Evolutionary conservation across 441 rosid species (phyloP).

Genomic region (Biscutella laevigata): DNA sequence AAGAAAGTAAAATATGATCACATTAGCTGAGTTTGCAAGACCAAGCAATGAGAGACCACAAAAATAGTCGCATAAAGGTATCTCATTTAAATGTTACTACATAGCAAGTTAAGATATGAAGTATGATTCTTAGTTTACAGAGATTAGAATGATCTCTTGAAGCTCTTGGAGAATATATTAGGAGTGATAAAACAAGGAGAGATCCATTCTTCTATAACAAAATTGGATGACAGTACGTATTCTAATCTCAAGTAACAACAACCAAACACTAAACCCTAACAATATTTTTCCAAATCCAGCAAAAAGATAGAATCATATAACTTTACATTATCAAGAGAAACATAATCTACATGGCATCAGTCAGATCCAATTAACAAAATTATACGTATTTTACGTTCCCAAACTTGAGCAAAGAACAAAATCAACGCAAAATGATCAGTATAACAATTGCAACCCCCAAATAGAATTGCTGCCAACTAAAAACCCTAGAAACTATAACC

Average conservation of each 20-base stretch:
- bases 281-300: not conserved
- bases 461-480: not conserved
- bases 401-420: conserved; percentile 7
- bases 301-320: not conserved
- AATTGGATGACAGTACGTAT: not conserved
- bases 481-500: not conserved
- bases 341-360: not conserved
- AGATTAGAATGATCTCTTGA: not conserved
- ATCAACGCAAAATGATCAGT: no score
- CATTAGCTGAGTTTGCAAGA: not conserved
- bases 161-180: not conserved
- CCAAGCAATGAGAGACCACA: not conserved
- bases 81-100: not conserved
- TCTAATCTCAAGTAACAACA: not conserved
- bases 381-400: not conserved
- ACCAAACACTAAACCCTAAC: conserved; percentile 13
- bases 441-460: not conserved
- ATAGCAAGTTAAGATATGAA: not conserved
- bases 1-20: not conserved
- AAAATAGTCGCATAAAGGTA: not conserved
- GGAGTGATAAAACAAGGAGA: not conserved
- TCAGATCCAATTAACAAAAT: conserved; percentile 2
- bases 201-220: not conserved
- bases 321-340: not conserved
- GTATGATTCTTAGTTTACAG: not conserved